Percentiles rank a stretch among this genome's conserved stretches.
These are phyloP conservation scores for Danielia oregonensis DNA, from an alignment of 805 yeast species.

Conservation along the genomic window DNA sequence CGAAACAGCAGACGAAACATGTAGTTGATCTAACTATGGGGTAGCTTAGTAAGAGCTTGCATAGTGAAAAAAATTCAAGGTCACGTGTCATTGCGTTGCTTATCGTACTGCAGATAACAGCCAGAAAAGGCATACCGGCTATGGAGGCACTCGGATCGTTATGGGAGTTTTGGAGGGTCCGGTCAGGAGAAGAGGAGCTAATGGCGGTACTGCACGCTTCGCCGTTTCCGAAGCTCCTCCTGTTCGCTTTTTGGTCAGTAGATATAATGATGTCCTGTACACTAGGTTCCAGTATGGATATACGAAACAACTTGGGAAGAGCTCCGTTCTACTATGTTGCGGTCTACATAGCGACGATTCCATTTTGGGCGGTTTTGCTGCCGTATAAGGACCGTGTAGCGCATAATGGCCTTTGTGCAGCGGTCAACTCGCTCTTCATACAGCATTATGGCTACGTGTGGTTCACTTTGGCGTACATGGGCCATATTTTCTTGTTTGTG, in stretches of 20 bases:
- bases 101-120: slow-evolving; percentile 1
- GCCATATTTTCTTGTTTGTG: slow-evolving; percentile 7
- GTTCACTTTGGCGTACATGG: slow-evolving; percentile 21
- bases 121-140: no score
- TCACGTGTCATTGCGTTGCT: slow-evolving; percentile 6
- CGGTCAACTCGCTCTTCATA: slow-evolving; percentile 21
- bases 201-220: no score
- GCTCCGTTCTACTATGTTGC: slow-evolving; percentile 2
- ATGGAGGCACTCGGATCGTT: no score
- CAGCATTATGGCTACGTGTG: slow-evolving; percentile 27
- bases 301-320: no score
- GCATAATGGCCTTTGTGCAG: slow-evolving; percentile 8
- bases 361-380: slow-evolving; percentile 15
- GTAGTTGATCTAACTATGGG: no score
- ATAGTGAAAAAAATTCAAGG: slow-evolving; percentile 1
- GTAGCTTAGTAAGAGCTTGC: no score
- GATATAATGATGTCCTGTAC: no score
- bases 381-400: slow-evolving; percentile 12
- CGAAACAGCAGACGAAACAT: neutral
- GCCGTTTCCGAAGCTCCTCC: no score
- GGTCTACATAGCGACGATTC: slow-evolving; percentile 21
- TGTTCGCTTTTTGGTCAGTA: no score
- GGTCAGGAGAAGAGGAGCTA: no score
- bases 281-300: no score
- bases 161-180: no score